Conservation (phyloP, 805 yeast genomes). For the Metschnikowia gruessii region DNA sequence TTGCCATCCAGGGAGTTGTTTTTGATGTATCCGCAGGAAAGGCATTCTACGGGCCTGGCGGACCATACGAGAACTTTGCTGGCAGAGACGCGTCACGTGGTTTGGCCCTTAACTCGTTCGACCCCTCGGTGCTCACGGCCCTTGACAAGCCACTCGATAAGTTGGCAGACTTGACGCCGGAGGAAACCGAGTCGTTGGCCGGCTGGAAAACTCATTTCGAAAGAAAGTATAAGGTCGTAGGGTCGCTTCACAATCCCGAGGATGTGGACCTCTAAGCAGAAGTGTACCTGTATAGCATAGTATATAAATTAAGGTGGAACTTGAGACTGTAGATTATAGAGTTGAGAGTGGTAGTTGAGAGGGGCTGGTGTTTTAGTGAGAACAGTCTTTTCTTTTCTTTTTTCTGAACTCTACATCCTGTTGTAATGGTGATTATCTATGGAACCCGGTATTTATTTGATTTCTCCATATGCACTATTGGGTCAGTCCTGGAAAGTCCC, state of each 20-base stretch:
- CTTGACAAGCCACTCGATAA: constrained; percentile 77
- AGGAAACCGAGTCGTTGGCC: constrained; percentile 65
- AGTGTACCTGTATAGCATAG: too few species aligned
- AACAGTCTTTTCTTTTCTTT: too few species aligned
- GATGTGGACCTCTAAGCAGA: constrained; percentile 6
- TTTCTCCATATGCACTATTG: too few species aligned
- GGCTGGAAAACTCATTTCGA: constrained; percentile 86
- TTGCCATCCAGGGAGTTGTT: constrained; percentile 83
- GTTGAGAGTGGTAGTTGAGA: too few species aligned
- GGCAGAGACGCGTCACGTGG: constrained; percentile 96
- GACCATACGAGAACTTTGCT: constrained; percentile 91
- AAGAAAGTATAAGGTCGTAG: constrained; percentile 78
- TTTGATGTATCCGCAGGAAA: constrained; percentile 80
- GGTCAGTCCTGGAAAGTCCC: too few species aligned
- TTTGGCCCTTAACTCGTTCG: constrained; percentile 84
- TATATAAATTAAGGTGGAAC: too few species aligned
- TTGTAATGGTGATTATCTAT: too few species aligned
- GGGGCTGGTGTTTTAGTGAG: too few species aligned
- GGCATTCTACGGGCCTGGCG: constrained; percentile 91
- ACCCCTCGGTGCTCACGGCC: constrained; percentile 57
- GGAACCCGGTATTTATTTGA: too few species aligned
- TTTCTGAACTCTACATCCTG: too few species aligned
- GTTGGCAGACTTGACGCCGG: constrained; percentile 54
- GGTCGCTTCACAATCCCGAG: constrained; percentile 49
- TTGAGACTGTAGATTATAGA: too few species aligned